A percentile compares a stretch with the other conserved stretches of the same genome.
Evolutionary conservation across 2,329 filamentous ascomycete genomes (phyloP).

Genomic region (Phialocephala sp.): DNA sequence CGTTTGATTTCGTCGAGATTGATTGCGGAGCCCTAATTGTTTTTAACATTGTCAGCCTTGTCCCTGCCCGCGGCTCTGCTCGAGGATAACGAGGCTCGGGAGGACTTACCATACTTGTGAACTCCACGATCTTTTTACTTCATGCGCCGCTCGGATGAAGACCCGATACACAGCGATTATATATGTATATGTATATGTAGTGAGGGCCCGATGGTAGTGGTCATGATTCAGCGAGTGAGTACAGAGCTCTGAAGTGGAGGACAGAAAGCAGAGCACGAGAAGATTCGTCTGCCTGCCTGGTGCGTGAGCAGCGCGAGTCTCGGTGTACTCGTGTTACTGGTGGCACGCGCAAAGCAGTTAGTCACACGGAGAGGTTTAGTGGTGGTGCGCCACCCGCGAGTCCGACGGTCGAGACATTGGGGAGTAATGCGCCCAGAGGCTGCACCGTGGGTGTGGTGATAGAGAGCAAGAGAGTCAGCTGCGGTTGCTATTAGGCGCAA

Average conservation of each 20-base stretch:
- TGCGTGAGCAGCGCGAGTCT: slow-evolving; percentile 8
- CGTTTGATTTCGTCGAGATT: slow-evolving; percentile 53
- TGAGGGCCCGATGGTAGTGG: not conserved
- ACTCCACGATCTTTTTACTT: slow-evolving; percentile 7
- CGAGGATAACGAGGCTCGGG: not conserved
- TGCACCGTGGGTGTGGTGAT: slow-evolving; percentile 2
- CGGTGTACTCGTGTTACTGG: slow-evolving; percentile 24
- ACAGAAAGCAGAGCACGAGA: slow-evolving; percentile 9
- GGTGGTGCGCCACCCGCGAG: slow-evolving; percentile 27
- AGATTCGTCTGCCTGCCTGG: slow-evolving; percentile 22
- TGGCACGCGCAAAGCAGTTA: slow-evolving; percentile 37
- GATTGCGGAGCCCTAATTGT: slow-evolving; percentile 53
- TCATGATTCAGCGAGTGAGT: not conserved
- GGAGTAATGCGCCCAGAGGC: slow-evolving; percentile 13
- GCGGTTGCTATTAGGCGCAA: not conserved
- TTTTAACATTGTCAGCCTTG: slow-evolving; percentile 7
- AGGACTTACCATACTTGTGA: slow-evolving; percentile 5
- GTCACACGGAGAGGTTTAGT: slow-evolving; percentile 36
- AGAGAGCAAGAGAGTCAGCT: slow-evolving; percentile 16
- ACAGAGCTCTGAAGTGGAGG: slow-evolving; percentile 8
- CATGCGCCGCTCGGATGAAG: not conserved
- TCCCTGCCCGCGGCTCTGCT: not conserved
- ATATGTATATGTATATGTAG: not conserved
- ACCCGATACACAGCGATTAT: slow-evolving; percentile 1
- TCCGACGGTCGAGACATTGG: slow-evolving; percentile 14